Conservation (phyloP, 768 basidiomycete species). For the Lentinula sp. region DNA sequence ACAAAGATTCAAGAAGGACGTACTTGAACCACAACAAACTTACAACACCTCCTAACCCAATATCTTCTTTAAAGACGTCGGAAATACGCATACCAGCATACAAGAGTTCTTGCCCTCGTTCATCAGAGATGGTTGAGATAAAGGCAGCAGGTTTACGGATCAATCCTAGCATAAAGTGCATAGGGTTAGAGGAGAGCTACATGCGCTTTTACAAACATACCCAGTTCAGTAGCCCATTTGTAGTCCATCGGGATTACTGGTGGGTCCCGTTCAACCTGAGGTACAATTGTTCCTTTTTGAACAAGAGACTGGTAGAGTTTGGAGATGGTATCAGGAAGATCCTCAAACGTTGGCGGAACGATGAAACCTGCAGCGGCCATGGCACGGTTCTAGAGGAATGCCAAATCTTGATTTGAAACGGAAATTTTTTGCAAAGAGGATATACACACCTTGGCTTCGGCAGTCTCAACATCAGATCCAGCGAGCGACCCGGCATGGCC, state of each 20-base stretch:
- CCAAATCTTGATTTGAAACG: too few species aligned
- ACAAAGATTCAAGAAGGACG: constrained; percentile 9
- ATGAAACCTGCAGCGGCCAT: constrained; percentile 96
- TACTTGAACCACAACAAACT: constrained; percentile 92
- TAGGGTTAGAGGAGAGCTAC: background rate
- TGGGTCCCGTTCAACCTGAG: constrained; percentile 76
- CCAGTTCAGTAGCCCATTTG: constrained; percentile 86
- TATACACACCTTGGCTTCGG: constrained; percentile 67
- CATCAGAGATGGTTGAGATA: constrained; percentile 99
- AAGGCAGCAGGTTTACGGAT: constrained; percentile 98
- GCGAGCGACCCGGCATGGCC: constrained; percentile 99
- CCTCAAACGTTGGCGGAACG: constrained; percentile 97
- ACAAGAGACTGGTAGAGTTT: constrained; percentile 85
- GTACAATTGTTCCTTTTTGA: constrained; percentile 55
- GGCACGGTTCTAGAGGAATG: constrained; percentile 74
- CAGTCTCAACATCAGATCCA: constrained; percentile 95
- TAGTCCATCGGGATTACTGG: constrained; percentile 99
- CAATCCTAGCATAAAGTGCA: constrained; percentile 57
- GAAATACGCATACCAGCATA: constrained; percentile 99
- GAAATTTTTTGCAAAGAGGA: background rate
- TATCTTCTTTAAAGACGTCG: constrained; percentile 96
- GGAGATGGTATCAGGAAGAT: constrained; percentile 80
- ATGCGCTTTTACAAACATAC: background rate
- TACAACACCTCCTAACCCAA: constrained; percentile 96
- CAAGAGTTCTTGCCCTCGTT: constrained; percentile 96